Conservation (phyloP, 176 grass and related monocot genomes). For the Canna indica region DNA sequence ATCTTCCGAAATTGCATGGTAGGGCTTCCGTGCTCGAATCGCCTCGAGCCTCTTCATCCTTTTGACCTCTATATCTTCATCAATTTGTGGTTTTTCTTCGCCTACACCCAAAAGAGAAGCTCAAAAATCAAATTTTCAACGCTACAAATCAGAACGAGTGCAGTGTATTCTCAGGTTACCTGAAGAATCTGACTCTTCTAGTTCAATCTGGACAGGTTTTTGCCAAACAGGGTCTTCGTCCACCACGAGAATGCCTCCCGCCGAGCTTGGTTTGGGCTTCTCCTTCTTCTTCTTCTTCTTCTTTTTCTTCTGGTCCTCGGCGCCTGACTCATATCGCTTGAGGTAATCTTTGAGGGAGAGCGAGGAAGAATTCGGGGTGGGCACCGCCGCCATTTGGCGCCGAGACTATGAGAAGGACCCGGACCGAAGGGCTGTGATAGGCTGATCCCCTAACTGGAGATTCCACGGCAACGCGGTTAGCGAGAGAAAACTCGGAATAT, state of each 20-base stretch:
- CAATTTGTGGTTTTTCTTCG: constrained; percentile 58
- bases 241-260: constrained; percentile 62
- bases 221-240: constrained; percentile 98
- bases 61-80: constrained; percentile 95
- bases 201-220: constrained; percentile 71
- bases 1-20: constrained; percentile 65
- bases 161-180: constrained; percentile 22
- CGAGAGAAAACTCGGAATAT: no score
- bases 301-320: constrained; percentile 33
- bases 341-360: constrained; percentile 86
- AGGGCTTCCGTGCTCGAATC: constrained; percentile 51
- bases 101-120: constrained; percentile 25
- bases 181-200: constrained; percentile 43
- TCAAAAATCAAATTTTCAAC: background rate
- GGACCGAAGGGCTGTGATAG: no score
- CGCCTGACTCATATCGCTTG: constrained; percentile 54
- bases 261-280: constrained; percentile 40
- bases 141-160: no score
- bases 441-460: no score
- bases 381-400: background rate
- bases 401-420: background rate
- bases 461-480: no score
- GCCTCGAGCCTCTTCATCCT: constrained; percentile 76
- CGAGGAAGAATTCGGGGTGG: constrained; percentile 20
- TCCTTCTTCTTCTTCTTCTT: constrained; percentile 75